Evolutionary conservation across 1,139 yeast genomes (phyloP).

Genomic region (Geotrichum klebahnii): DNA sequence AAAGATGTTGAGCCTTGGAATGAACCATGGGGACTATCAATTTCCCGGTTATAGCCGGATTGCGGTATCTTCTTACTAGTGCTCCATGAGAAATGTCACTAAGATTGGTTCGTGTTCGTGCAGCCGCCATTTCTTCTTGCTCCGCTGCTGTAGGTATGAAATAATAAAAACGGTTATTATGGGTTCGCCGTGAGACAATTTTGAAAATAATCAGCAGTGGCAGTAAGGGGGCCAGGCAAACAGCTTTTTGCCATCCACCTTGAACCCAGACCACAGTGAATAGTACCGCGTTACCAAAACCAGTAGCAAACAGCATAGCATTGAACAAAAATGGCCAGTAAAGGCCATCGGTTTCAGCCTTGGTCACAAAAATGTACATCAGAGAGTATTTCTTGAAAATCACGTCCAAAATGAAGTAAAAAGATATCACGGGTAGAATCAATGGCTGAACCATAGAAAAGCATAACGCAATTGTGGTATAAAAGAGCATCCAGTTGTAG

Average conservation of each 20-base stretch:
- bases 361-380: slow-evolving; percentile 41
- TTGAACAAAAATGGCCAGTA: slow-evolving; percentile 42
- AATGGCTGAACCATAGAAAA: slow-evolving; percentile 43
- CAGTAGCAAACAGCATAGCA: slow-evolving; percentile 38
- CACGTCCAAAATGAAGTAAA: slow-evolving; percentile 36
- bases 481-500: slow-evolving; percentile 41
- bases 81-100: slow-evolving; percentile 27
- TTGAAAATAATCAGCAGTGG: slow-evolving; percentile 36
- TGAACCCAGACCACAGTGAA: slow-evolving; percentile 43
- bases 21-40: slow-evolving; percentile 40
- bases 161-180: slow-evolving; percentile 33
- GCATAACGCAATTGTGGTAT: slow-evolving; percentile 40
- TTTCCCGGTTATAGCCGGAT: slow-evolving; percentile 35
- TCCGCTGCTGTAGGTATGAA: slow-evolving; percentile 34
- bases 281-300: slow-evolving; percentile 40
- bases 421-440: slow-evolving; percentile 38
- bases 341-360: slow-evolving; percentile 42
- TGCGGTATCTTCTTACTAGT: slow-evolving; percentile 33
- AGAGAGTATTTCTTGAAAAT: slow-evolving; percentile 40
- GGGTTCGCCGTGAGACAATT: slow-evolving; percentile 24
- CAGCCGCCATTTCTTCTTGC: slow-evolving; percentile 23
- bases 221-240: slow-evolving; percentile 37
- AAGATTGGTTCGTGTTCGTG: slow-evolving; percentile 18
- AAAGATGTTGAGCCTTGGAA: slow-evolving; percentile 30
- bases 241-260: slow-evolving; percentile 38